These are phyloP conservation scores for Corniculantispora saksenae DNA, from an alignment of 2,329 filamentous ascomycete species.

Conservation along the genomic window DNA sequence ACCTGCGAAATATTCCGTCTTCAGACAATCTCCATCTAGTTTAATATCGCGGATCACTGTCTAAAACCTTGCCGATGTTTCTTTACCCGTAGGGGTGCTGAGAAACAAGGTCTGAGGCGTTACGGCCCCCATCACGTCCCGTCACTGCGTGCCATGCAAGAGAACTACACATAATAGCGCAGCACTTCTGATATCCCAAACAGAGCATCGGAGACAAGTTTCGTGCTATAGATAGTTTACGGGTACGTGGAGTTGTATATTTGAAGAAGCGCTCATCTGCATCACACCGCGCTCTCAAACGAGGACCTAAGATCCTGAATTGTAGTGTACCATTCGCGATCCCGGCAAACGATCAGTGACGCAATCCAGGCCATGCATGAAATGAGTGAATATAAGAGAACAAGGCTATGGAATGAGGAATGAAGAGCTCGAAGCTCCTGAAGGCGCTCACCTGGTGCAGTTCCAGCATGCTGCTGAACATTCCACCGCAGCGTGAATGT, in stretches of 20 bases:
- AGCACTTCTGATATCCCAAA: not conserved
- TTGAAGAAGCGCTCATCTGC: not conserved
- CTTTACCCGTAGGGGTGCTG: not conserved
- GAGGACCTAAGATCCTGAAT: too few relatives aligned
- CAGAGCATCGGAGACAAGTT: not conserved
- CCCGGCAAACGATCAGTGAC: too few relatives aligned
- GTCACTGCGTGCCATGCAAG: not conserved
- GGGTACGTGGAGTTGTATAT: not conserved
- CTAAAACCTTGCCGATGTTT: not conserved
- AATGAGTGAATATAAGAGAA: too few relatives aligned
- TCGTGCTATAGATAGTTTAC: not conserved
- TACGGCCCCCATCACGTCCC: not conserved
- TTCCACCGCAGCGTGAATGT: not conserved
- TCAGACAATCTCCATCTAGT: not conserved
- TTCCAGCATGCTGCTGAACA: not conserved
- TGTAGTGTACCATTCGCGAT: too few relatives aligned
- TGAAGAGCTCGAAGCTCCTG: too few relatives aligned
- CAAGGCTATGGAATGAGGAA: too few relatives aligned
- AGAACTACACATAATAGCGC: not conserved
- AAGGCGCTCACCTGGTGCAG: too few relatives aligned
- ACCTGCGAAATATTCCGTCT: not conserved
- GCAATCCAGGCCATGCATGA: too few relatives aligned
- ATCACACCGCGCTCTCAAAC: not conserved
- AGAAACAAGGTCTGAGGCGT: conserved; percentile 16
- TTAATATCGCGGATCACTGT: not conserved